Percentiles rank a stretch among this genome's conserved stretches.
Conservation (phyloP, 73 alveolate species). For the Paramecium primaurelia region DNA sequence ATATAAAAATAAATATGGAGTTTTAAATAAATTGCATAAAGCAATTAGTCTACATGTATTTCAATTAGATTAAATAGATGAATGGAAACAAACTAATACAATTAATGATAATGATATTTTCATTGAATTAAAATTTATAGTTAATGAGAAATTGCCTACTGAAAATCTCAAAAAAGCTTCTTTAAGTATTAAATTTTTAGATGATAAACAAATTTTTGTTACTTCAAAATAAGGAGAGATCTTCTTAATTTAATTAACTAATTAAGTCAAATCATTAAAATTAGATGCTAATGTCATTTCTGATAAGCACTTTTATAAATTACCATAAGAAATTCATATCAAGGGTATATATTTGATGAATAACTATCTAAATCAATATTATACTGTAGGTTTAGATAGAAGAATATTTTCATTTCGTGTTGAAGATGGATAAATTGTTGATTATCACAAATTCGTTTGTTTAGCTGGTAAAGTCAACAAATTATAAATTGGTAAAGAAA, state of each 20-base stretch:
- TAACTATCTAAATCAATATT: neutral
- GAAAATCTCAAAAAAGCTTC: neutral
- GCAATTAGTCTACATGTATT: neutral
- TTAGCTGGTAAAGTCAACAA: neutral
- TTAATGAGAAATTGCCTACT: slow-evolving; percentile 1
- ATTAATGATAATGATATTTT: neutral
- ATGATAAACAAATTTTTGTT: neutral
- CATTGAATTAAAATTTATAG: neutral
- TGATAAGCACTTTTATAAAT: neutral
- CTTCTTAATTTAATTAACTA: neutral
- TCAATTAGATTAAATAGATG: neutral
- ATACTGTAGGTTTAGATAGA: slow-evolving; percentile 40
- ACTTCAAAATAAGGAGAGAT: slow-evolving; percentile 20
- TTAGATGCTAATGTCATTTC: neutral
- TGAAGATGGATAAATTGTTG: neutral
- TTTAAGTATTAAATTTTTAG: neutral
- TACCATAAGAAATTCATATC: slow-evolving; percentile 18
- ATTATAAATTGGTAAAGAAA: neutral
- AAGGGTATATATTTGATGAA: neutral
- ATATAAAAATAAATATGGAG: neutral
- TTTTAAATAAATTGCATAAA: neutral
- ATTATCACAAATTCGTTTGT: neutral
- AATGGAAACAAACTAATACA: neutral
- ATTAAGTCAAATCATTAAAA: neutral
- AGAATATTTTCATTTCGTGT: slow-evolving; percentile 20